A percentile compares a stretch with the other conserved stretches of the same genome.
Evolutionary conservation across 108 stramenopile genomes (phyloP).

Genomic region (Licmophora abbreviata): DNA sequence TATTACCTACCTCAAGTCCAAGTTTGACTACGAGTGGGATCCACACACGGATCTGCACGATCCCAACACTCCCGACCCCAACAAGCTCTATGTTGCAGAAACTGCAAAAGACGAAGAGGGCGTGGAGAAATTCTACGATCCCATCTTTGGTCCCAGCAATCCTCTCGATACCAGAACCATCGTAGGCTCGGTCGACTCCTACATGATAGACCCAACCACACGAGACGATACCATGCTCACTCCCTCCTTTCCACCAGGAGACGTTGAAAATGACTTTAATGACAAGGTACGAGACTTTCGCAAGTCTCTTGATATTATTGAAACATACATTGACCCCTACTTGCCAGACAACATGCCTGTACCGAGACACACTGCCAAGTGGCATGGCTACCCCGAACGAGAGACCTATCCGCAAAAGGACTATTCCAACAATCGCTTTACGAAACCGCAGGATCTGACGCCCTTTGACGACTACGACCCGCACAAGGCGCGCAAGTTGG

Average conservation of each 20-base stretch:
- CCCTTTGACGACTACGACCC: constrained; percentile 66
- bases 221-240: constrained; percentile 45
- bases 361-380: constrained; percentile 65
- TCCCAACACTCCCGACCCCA: constrained; percentile 39
- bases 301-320: constrained; percentile 60
- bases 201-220: constrained; percentile 57
- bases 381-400: constrained; percentile 75
- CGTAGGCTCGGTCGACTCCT: constrained; percentile 53
- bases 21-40: constrained; percentile 76
- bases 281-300: constrained; percentile 53
- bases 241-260: constrained; percentile 45
- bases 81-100: constrained; percentile 17
- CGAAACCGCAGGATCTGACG: constrained; percentile 47
- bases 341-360: constrained; percentile 41
- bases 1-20: constrained; percentile 26
- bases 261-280: constrained; percentile 57
- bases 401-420: constrained; percentile 44
- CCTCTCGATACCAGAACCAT: constrained; percentile 72
- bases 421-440: constrained; percentile 76
- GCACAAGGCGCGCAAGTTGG: constrained; percentile 45
- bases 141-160: constrained; percentile 64
- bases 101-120: constrained; percentile 67
- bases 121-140: constrained; percentile 66
- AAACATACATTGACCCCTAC: constrained; percentile 70
- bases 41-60: constrained; percentile 43